Evolutionary conservation across 2,329 filamentous ascomycete genomes (phyloP), one percentile per base, ranked within the genome.

Genomic region (Simplicillium aogashimaense): DNA sequence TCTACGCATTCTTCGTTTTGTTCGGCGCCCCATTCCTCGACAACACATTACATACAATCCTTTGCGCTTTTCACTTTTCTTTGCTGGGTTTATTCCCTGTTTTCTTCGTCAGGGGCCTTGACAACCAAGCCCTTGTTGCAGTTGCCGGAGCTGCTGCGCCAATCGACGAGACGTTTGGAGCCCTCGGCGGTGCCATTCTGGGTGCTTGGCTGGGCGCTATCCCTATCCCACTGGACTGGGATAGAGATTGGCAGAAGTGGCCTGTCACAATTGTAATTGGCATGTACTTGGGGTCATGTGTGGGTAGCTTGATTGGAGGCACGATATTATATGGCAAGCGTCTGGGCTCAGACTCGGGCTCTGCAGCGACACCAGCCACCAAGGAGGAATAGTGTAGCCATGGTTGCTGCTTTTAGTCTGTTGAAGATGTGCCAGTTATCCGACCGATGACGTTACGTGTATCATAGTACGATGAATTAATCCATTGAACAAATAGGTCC

Each of bases 161-260:
- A 0, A 66, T 92, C 16, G 92, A 97, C 60, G 84, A 89, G 56
- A 78, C 86, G 0, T 92, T 87, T 63, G 90, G 88, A 3, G 86
- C 78, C 2, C 71, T 86, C 9, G 60, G 89, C n/a, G 92, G 92
- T 5, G 80, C 79, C 0, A 66, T 83, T 18, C 53, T 90, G 1
- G 92, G 92, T 6, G 87, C 86, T 32, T 97, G 92, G 92, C 65
- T 95, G 33, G 92, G 92, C 3, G 92, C 92, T 7, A 78, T 97
- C 39, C 92, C 94, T 0, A 97, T 98, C 51, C 92, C 92, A 2
- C 67, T 98, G 49, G 92, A 98, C 59, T 97, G 90, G 90, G 92
- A 98, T 59, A 80, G 92, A n/a, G 88, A 94, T 51, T 98, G 92
- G 92, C 92, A 98, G 74, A 86, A 83, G 60, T 98, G 90, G 85